Evolutionary conservation across 2,329 filamentous ascomycete species (phyloP), one percentile per base, ranked within the genome.

Genomic region (Aureobasidium pullulans): DNA sequence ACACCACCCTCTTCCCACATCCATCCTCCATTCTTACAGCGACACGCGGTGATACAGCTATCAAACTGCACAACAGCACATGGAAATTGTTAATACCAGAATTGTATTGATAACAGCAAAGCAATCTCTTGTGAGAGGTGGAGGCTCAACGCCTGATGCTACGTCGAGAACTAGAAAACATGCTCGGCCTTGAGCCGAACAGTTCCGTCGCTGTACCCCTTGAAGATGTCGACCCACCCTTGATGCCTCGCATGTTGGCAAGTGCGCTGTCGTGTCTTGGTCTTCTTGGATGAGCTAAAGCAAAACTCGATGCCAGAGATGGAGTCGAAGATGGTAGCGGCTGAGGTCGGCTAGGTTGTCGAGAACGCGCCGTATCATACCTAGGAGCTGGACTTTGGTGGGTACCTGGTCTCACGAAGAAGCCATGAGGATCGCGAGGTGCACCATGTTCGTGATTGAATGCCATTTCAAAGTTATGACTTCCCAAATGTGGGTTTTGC

Each of bases 171-270:
- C 56, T 40, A 13, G 56, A 50, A 16, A 59, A 50, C 2, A 59
- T 11, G n/a, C 37, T 37, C 8, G 28, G 11, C 31, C 36, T 50
- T 28, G 56, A 59, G 8, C 56, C 32, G 8, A 50, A 59, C 36
- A 42, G 3, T 3, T 44, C 46, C 6, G 3, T 49, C 15, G 31
- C 36, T 19, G 28, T 11, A n/a, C 34, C 43, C 13, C 23, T 57
- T 32, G 54, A 47, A 10, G 34, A 48, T 15, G 43, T 40, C 23
- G 54, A 57, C 23, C 29, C 61, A 16, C 65, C 66, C 34, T 66
- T 64, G 1, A 67, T 62, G 11, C 68, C 69, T 31, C 59, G 65
- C 13, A 69, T 66, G 19, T 60, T 62, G 8, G 64, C 63, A 16
- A 60, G 50, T 40, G 40, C 50, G 13, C 34, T 28, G 31, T 60